These are phyloP conservation scores for Plectosphaerella sp. DNA, from an alignment of 2,329 filamentous ascomycete species.

Conservation along the genomic window DNA sequence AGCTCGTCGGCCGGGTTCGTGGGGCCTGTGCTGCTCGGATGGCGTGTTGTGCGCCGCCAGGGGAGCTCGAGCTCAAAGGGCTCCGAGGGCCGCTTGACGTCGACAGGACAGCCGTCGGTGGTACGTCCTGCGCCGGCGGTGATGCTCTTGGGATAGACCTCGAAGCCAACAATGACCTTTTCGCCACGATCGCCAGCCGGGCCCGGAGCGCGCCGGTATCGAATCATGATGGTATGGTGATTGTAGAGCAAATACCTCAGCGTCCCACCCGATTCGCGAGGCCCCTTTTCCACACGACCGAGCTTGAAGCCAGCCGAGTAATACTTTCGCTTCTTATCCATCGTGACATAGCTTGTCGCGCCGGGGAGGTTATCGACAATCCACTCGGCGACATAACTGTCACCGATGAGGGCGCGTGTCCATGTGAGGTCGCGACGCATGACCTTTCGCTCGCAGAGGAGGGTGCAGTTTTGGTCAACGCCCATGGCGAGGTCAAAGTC, in stretches of 20 bases:
- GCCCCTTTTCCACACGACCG: constrained; percentile 60
- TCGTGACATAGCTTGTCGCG: constrained; percentile 82
- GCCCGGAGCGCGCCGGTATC: constrained; percentile 69
- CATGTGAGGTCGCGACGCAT: constrained; percentile 60
- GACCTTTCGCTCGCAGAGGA: constrained; percentile 67
- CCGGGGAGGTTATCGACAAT: constrained; percentile 89
- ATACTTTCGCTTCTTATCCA: constrained; percentile 80
- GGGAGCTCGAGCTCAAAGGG: constrained; percentile 61
- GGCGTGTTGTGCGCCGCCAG: constrained; percentile 56
- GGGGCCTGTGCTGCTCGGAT: no score
- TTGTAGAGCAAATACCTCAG: constrained; percentile 77
- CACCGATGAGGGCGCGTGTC: constrained; percentile 66
- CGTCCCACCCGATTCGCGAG: constrained; percentile 38
- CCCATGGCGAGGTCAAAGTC: constrained; percentile 79
- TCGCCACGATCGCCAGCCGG: constrained; percentile 64
- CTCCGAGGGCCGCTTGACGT: constrained; percentile 58
- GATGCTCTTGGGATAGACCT: constrained; percentile 85
- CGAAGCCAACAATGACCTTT: constrained; percentile 82
- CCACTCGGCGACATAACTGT: constrained; percentile 88
- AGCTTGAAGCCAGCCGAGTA: constrained; percentile 89
- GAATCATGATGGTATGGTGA: constrained; percentile 80
- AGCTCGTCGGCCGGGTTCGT: constrained; percentile 17
- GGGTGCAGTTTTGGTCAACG: constrained; percentile 66
- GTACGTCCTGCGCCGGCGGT: constrained; percentile 55
- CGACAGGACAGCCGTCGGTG: constrained; percentile 61